phyloP scores from a whole-genome alignment of 2,329 filamentous ascomycete genomes.

The Erysiphe pulchra region DNA sequence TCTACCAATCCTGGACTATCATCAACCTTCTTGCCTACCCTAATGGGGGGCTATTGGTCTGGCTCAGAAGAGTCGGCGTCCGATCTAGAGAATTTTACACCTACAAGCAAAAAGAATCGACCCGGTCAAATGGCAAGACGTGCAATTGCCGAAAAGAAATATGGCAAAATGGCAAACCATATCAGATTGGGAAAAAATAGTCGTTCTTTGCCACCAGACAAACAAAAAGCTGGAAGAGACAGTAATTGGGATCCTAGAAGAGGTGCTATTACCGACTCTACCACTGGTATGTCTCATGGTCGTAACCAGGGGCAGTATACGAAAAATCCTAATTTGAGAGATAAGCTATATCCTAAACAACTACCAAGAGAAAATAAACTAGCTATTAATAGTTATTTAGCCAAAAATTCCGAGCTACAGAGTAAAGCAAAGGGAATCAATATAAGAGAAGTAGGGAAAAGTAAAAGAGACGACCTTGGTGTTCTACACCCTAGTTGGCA shows the following conservation, averaged over 20 bases:
- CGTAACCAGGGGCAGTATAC: not conserved
- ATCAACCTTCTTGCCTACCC: constrained; percentile 39
- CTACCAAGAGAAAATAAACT: not conserved
- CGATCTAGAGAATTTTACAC: constrained; percentile 33
- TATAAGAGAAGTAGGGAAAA: not conserved
- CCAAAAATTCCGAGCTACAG: constrained; percentile 1
- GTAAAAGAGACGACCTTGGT: constrained; percentile 20
- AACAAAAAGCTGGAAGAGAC: constrained; percentile 15
- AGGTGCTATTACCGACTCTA: constrained; percentile 17
- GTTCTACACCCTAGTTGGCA: constrained; percentile 36
- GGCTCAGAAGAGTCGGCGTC: constrained; percentile 41
- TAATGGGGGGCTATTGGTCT: constrained; percentile 60
- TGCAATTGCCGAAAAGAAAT: constrained; percentile 61
- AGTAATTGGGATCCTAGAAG: constrained; percentile 32
- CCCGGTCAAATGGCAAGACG: constrained; percentile 55
- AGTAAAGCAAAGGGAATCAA: not conserved
- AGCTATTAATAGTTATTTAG: constrained; percentile 5
- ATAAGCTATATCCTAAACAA: not conserved
- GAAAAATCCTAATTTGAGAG: not conserved
- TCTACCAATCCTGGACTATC: constrained; percentile 15
- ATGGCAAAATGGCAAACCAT: constrained; percentile 32
- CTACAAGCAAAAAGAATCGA: constrained; percentile 40
- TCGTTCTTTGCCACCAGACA: constrained; percentile 1
- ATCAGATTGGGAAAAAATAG: constrained; percentile 8
- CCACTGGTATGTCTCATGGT: not conserved